Percentiles rank a stretch among this genome's conserved stretches.
Conservation (phyloP, 108 stramenopile genomes). For the Poteriospumella lacustris region DNA sequence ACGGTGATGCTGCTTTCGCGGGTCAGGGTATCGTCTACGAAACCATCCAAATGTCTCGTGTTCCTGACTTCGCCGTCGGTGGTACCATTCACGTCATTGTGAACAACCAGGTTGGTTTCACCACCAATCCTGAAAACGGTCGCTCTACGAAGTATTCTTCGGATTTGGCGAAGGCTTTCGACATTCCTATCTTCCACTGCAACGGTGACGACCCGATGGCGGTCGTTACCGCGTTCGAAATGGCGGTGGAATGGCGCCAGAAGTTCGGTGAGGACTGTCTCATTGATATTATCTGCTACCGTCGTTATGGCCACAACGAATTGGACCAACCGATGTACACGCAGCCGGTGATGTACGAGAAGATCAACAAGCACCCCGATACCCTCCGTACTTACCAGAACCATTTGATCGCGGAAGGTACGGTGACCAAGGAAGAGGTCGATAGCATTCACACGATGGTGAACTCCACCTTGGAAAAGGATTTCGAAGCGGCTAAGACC, state of each 20-base stretch:
- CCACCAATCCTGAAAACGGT: constrained; percentile 86
- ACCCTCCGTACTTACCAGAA: constrained; percentile 79
- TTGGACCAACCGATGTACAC: constrained; percentile 98
- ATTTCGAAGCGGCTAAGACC: constrained; percentile 82
- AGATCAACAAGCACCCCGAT: constrained; percentile 76
- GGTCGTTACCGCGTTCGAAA: constrained; percentile 86
- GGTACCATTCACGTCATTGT: constrained; percentile 98
- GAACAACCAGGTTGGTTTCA: constrained; percentile 99
- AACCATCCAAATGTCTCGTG: constrained; percentile 86
- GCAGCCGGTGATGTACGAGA: constrained; percentile 86
- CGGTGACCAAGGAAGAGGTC: constrained; percentile 70
- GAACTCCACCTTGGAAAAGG: constrained; percentile 71
- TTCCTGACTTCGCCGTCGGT: constrained; percentile 83
- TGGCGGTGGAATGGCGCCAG: constrained; percentile 93
- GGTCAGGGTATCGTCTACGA: constrained; percentile 98
- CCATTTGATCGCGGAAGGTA: constrained; percentile 62
- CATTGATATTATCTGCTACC: constrained; percentile 96
- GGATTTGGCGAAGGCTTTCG: constrained; percentile 96
- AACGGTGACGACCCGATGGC: constrained; percentile 97
- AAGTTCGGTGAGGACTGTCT: constrained; percentile 92
- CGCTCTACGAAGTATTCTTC: constrained; percentile 90
- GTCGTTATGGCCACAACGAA: constrained; percentile 98
- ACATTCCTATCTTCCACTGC: constrained; percentile 97
- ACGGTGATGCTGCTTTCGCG: constrained; percentile 98
- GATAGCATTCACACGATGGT: constrained; percentile 75